Evolutionary conservation across 176 grass and related monocot genomes (phyloP), one percentile per base, ranked within the genome.

Genomic region (Triticum urartu): DNA sequence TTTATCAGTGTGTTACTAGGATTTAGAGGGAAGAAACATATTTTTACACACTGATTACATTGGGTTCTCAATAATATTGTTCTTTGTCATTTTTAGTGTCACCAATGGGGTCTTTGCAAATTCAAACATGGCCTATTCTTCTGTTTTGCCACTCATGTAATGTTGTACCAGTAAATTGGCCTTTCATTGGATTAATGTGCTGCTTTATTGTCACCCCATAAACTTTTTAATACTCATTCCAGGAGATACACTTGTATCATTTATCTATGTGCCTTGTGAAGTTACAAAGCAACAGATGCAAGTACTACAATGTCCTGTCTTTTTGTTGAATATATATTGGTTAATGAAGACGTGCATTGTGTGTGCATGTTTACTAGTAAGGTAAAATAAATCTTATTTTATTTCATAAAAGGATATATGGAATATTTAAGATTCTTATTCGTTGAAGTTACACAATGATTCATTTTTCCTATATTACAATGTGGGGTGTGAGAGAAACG

Each of bases 171-270:
- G 18, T 86, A 63, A 68, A 24, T 54, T 42, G 50, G 5, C 17
- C 68, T 72, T 63, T 75, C 3, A 45, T 78, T 82, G 52, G 72
- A 82, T 86, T 82, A 17, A 28, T 48, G 8, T 79, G 43, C 24
- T 39, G 21, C 60, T 80, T 86, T 24, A 39, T 88, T 69, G 20
- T 59, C 64, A 63, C 28, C 11, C 38, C 28, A 66, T 83, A 3
- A 82, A 42, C 48, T 40, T 36, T 40, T 66, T 82, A 67, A 75
- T 89, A 12, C 71, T 71, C 58, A 68, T 42, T 90, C 22, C 85
- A 98, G 93, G 96, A 88, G 93, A 98, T 81, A 94, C 96, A 66
- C 93, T 94, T 92, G 93, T 93, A 63, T 98, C 96, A 67, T 89
- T 98, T 88, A 87, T 94, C 35, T 98, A 94, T 88, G 93, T 98